These are phyloP conservation scores for Neurospora sp. DNA, from an alignment of 495 filamentous ascomycete species.

Conservation along the genomic window DNA sequence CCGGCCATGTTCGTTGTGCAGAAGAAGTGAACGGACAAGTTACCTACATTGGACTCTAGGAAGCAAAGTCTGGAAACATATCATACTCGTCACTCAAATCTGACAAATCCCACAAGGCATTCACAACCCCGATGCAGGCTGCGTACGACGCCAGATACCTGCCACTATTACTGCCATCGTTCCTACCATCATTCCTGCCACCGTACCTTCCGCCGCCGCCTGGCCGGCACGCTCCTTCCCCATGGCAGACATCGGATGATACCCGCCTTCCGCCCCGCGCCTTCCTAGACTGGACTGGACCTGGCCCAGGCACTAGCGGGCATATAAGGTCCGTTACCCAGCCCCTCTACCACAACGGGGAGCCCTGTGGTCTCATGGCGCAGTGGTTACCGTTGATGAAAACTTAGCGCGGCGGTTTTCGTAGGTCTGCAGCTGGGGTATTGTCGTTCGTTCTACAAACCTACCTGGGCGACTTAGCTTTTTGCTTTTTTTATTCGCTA, in stretches of 20 bases:
- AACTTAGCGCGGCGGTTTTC: not conserved
- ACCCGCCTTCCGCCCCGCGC: not conserved
- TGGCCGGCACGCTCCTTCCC: not conserved
- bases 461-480: not conserved
- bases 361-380: not conserved
- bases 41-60: no score
- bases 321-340: not conserved
- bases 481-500: not conserved
- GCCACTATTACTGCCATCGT: no score
- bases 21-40: no score
- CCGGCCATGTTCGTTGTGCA: no score
- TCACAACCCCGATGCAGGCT: no score
- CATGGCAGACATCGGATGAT: not conserved
- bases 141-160: no score
- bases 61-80: no score
- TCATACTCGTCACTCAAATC: no score
- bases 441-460: not conserved
- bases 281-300: not conserved
- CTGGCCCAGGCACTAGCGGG: not conserved
- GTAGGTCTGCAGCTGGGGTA: not conserved
- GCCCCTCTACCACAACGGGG: not conserved
- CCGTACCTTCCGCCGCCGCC: not conserved
- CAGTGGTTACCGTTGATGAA: not conserved
- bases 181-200: no score
- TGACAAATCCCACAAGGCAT: no score